Base-by-base conservation (phyloP, 495 filamentous ascomycete species). In the Penicillium mononematosum region DNA sequence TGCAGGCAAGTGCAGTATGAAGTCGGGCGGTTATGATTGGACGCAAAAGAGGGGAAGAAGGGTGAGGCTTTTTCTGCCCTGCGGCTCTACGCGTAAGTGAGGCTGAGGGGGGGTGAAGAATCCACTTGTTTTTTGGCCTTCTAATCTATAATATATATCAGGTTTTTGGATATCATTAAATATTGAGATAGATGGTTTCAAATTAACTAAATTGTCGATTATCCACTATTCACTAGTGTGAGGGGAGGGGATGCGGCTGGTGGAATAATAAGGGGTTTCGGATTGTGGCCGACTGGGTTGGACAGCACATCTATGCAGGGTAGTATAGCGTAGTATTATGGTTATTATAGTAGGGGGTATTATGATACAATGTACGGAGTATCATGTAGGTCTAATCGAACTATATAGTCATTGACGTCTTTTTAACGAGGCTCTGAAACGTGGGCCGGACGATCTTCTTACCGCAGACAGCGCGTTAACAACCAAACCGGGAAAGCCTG, bases 51-150 rank as follows among this genome's bases (percentile, higher is more conserved):
- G 50, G 46, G 45, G 31, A 39, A 42, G 45, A 44, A 51, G 14
- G 34, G 58, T 66, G 63, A 65, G 66, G 66, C 63, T 45, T 66
- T 38, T 36, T 51, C 50, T 41, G 58, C 58, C 53, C 60, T 66
- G 66, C 66, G 66, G 66, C 66, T 69, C 66, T 62, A 59, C 50
- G 56, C 45, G 50, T 45, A 58, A 61, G 59, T 69, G 66, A 69
- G 63, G 66, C 66, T 69, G 60, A 66, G 49, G 19, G 7, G 20
- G 22, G 14, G 17, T 36, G 50, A 60, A 61, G 53, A 53, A 61
- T 39, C 53, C 61, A 56, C 41, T 52, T 41, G 25, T 29, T 29
- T 29, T 29, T 16, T 24, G 22, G 3, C 10, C 2, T n/a, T 12
- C 24, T 42, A 6, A 19, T 42, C 19, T 19, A 34, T 19, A 42